Base-by-base conservation (phyloP, 805 yeast genomes). In the Blastobotrys americana region DNA sequence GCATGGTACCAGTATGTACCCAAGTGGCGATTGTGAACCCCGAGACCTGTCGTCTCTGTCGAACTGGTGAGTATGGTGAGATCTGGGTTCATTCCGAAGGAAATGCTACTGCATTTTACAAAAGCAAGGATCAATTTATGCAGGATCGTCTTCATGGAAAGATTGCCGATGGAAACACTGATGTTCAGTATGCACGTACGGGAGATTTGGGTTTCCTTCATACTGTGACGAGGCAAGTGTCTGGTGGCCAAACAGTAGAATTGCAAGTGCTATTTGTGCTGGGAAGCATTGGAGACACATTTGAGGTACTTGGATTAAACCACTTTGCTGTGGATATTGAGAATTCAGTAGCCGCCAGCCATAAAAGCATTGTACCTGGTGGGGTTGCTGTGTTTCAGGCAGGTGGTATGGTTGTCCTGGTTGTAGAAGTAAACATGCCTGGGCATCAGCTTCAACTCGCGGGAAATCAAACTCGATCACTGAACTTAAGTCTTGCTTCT, bases 81-180 rank as follows among this genome's bases (percentile, higher is more conserved):
- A 87, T 93, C 34, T 93, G 97, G 97, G 94, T 90, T 2, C 77
- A 84, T 51, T 84, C 95, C 1, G 95, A 87, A 51, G 95, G 90
- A 0, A 88, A 83, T 54, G 82, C 79, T 22, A 61, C 70, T 9
- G 76, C 77, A 4, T 81, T 78, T 59, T 75, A 77, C 34, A 69
- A 70, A 22, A 72, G 71, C 1, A 68, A 72, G 6, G 84, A 80
- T 49, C 63, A 67, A 9, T 76, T 80, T 51, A 70, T 69, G 4
- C 61, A 67, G 8, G 68, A 69, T 17, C 84, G 84, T 51, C 77
- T 84, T 52, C 63, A 67, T 19, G 90, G 88, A 13, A 74, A 70
- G 43, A 76, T 89, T 15, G 72, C 61, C 1, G 82, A 76, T 34
- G 85, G 82, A 16, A 80, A 82, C 55, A 72, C 76, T 8, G 77